Evolutionary conservation across 1,284 basidiomycete species (phyloP), one percentile per base, ranked within the genome.

Genomic region (Puccinia sorghi): DNA sequence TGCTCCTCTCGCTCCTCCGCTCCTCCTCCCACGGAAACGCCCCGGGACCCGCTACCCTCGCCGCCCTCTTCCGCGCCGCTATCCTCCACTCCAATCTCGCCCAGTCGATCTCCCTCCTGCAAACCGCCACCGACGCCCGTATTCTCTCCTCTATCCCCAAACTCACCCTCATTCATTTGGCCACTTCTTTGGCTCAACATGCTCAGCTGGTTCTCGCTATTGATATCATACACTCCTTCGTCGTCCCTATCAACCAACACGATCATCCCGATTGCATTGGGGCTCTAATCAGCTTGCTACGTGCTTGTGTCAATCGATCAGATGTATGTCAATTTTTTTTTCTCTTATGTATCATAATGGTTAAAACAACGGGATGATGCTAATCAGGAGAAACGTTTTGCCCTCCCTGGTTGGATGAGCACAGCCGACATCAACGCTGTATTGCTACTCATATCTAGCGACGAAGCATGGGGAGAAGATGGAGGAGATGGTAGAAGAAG

Each of bases 241-340:
- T 73, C n/a, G 41, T 73, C 41, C 72, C 72, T 5, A 73, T 73
- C 56, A 48, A 15, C 3, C 50, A 54, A 46, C 17, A 37, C 39
- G 72, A 73, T 11, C 56, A 59, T 46, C 41, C 56, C 27, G 48
- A 46, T 37, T 63, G 56, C n/a, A 17, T 61, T 6, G 39, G 46
- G 17, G 46, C 15, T n/a, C 39, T 73, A 7, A 46, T 63, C 13
- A 25, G 27, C 27, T 46, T 73, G 6, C 59, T 73, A 46, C 72
- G 72, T 2, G 22, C 39, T 27, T 73, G 56, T 73, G 72, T 73
- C 20, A 46, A 73, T 73, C 72, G 57, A 63, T 73, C 72, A 46
- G 72, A 73, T 63, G 72, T 73, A 17, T 25, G 72, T 61, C 17
- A 11, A 12, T 7, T 46, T 17, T 63, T 11, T 54, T 4, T 6